A percentile compares a stretch with the other conserved stretches of the same genome.
Evolutionary conservation across 2,329 filamentous ascomycete genomes (phyloP).

Genomic region (Pestalotiopsis fici): DNA sequence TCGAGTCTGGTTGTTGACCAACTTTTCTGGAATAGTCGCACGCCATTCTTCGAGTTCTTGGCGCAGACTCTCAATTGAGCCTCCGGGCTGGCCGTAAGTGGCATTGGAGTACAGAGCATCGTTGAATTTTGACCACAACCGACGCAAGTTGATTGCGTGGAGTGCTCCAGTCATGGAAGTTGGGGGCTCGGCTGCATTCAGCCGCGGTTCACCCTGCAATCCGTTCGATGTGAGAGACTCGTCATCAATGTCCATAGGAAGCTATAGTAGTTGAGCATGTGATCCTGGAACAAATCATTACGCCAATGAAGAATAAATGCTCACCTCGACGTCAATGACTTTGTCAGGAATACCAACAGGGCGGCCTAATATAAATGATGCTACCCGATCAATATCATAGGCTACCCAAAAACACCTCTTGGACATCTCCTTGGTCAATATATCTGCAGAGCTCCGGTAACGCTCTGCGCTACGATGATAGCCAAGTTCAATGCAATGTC

Average conservation of each 20-base stretch:
- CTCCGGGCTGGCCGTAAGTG: conserved; percentile 7
- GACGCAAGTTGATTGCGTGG: conserved; percentile 28
- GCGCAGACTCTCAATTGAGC: conserved; percentile 19
- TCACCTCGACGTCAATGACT: conserved; percentile 29
- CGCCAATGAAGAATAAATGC: background rate
- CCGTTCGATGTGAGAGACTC: conserved; percentile 23
- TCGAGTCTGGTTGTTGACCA: conserved; percentile 4
- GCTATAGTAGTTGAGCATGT: conserved; percentile 12
- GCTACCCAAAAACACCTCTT: conserved; percentile 29
- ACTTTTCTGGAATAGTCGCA: conserved; percentile 17
- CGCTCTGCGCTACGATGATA: conserved; percentile 26
- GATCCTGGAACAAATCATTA: background rate
- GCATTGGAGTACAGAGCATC: conserved; percentile 22
- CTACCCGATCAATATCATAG: conserved; percentile 23
- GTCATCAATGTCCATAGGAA: conserved; percentile 31
- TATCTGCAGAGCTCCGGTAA: conserved; percentile 1
- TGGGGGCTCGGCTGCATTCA: conserved; percentile 13
- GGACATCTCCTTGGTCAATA: conserved; percentile 22
- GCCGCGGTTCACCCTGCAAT: conserved; percentile 18
- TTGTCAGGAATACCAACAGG: conserved; percentile 26
- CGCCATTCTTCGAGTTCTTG: conserved; percentile 28
- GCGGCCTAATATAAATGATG: conserved; percentile 24
- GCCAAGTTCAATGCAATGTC: conserved; percentile 33
- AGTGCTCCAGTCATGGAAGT: conserved; percentile 31
- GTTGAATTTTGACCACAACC: conserved; percentile 29